Evolutionary conservation across 768 basidiomycete species (phyloP), one percentile per base, ranked within the genome.

Genomic region (Macrocybe gigantea): DNA sequence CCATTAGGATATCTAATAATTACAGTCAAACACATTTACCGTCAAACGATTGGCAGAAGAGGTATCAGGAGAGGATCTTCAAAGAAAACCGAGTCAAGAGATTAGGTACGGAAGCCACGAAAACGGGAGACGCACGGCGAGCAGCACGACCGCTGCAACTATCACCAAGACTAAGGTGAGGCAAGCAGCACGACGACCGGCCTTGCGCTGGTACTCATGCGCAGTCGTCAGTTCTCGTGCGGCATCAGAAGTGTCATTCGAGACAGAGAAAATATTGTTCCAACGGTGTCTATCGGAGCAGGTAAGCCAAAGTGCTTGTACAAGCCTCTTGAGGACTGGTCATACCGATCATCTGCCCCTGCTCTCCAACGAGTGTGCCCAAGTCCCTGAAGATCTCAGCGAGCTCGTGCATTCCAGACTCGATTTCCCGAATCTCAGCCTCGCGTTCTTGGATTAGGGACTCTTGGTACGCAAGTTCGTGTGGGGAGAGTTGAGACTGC

Each of bases 361-460:
- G 96, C 62, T 97, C 91, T 50, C 83, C 81, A 1, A 99, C 94
- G 40, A 99, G 74, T 11, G 93, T 94, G 38, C 94, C 95, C 40
- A 99, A 70, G 66, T 98, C 94, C 43, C 89, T 81, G 75, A 99
- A 98, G 60, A 99, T 97, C 66, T 97, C 92, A 29, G 89, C 80
- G 40, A 99, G 68, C 64, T 99, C 95, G 59, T 95, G 92, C 47
- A 99, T 97, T 6, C 96, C 95, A 6, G 82, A 84, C 66, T 99
- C 96, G 44, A 99, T 99, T 61, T 97, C 93, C 44, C 88, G 81
- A 47, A 98, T 98, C 59, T 98, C 96, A 0, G 75, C 75, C 63
- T 99, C 95, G 12, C 96, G 86, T 61, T 99, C 96, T 44, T 87
- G 84, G 45, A 96, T 93, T 34, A 98, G 70, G 7, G 91, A 89